A percentile compares a stretch with the other conserved stretches of the same genome.
phyloP scores from a whole-genome alignment of 331 rosid species.

The Malus hybrid region DNA sequence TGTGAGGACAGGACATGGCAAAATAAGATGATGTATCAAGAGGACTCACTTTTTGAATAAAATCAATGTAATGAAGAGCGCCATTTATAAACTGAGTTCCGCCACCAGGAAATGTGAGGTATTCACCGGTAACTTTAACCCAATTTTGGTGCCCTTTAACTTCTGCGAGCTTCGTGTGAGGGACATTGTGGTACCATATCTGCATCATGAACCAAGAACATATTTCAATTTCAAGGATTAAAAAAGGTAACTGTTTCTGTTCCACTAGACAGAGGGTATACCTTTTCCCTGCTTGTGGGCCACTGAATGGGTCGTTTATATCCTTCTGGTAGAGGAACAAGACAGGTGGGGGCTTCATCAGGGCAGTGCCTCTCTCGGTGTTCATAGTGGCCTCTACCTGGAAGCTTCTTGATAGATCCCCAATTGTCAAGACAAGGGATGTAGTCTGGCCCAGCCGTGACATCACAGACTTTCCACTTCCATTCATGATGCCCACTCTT shows the following conservation, averaged over 20 bases:
- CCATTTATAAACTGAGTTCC: slow-evolving; percentile 85
- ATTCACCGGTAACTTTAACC: slow-evolving; percentile 77
- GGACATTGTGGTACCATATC: slow-evolving; percentile 78
- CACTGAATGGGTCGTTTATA: slow-evolving; percentile 57
- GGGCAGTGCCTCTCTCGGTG: slow-evolving; percentile 92
- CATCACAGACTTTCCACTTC: slow-evolving; percentile 81
- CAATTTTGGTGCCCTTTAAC: slow-evolving; percentile 85
- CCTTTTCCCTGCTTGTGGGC: slow-evolving; percentile 86
- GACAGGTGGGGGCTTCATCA: slow-evolving; percentile 57
- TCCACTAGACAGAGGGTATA: slow-evolving; percentile 7
- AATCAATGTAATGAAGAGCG: slow-evolving; percentile 79
- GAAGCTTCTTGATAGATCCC: slow-evolving; percentile 51
- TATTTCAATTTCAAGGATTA: slow-evolving; percentile 13
- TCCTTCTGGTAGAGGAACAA: slow-evolving; percentile 68
- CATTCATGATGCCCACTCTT: slow-evolving; percentile 31
- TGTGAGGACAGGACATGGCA: neutral
- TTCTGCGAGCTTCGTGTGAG: slow-evolving; percentile 65
- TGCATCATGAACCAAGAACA: slow-evolving; percentile 32
- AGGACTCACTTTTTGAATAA: slow-evolving; percentile 61
- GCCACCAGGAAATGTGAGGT: slow-evolving; percentile 83
- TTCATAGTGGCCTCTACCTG: slow-evolving; percentile 51
- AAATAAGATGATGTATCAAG: neutral
- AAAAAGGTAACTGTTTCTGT: neutral
- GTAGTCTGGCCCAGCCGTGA: slow-evolving; percentile 71
- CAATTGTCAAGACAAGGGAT: slow-evolving; percentile 82